These are phyloP conservation scores for Leishmania tropica DNA, from an alignment of 208 protist species.

Conservation along the genomic window DNA sequence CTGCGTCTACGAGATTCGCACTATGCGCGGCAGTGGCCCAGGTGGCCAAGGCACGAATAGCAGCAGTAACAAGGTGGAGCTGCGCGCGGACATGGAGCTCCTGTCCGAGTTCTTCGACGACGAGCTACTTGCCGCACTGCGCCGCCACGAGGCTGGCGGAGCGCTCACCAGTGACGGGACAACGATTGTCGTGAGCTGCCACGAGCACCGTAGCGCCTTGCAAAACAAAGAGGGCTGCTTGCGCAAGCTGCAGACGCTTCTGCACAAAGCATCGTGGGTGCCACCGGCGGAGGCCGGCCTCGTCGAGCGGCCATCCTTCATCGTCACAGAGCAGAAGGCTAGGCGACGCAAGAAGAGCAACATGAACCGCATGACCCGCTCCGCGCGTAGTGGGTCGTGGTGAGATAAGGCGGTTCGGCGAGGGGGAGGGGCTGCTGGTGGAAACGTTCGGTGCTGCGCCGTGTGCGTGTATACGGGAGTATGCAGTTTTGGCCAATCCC, in stretches of 20 bases:
- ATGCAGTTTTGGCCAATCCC: not conserved
- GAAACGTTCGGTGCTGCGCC: not conserved
- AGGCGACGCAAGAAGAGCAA: conserved; percentile 60
- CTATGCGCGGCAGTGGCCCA: conserved; percentile 76
- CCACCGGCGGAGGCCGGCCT: conserved; percentile 62
- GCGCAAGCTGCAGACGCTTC: conserved; percentile 53
- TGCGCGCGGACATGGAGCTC: conserved; percentile 59
- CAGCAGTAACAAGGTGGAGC: conserved; percentile 89
- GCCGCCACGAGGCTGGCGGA: conserved; percentile 41
- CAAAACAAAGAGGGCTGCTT: conserved; percentile 83
- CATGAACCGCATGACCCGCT: conserved; percentile 44
- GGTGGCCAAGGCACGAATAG: conserved; percentile 86
- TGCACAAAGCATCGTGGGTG: conserved; percentile 79
- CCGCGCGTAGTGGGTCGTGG: conserved; percentile 51
- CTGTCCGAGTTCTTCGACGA: conserved; percentile 62
- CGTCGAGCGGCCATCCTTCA: conserved; percentile 46
- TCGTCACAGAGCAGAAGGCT: conserved; percentile 55
- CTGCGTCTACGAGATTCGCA: conserved; percentile 54
- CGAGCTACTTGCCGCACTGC: conserved; percentile 45
- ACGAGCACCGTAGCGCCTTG: conserved; percentile 76
- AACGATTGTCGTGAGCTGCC: conserved; percentile 62
- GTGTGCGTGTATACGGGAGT: not conserved
- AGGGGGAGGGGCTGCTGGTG: not conserved
- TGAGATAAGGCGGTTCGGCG: conserved; percentile 7
- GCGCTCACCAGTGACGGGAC: conserved; percentile 52